phyloP scores from a whole-genome alignment of 192 early-diverging fungal genomes.

The Podila epigama region DNA sequence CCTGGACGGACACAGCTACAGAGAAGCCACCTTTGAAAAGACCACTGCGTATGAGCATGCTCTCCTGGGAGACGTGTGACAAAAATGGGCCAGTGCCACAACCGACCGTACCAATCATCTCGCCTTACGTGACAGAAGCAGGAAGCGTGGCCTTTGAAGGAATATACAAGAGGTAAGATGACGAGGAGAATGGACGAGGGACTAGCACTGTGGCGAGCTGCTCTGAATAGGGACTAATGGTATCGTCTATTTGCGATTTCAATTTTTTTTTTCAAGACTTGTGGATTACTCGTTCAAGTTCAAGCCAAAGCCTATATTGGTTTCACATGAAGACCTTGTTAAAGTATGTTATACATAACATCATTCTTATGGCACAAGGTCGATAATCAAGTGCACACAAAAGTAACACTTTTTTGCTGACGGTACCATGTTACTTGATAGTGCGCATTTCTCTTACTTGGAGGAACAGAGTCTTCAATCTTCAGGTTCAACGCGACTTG shows the following conservation, averaged over 20 bases:
- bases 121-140: constrained; percentile 25
- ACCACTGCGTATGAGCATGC: background rate
- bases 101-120: constrained; percentile 1
- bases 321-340: constrained; percentile 5
- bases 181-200: background rate
- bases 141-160: constrained; percentile 16
- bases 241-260: too few species aligned
- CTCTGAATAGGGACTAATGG: too few species aligned
- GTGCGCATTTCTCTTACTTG: constrained; percentile 18
- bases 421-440: background rate
- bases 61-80: constrained; percentile 26
- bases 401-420: background rate
- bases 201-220: too few species aligned
- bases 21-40: background rate
- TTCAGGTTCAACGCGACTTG: constrained; percentile 12
- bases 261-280: background rate
- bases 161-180: constrained; percentile 23
- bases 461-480: constrained; percentile 20
- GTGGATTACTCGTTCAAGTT: constrained; percentile 28
- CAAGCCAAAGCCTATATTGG: background rate
- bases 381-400: too few species aligned
- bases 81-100: constrained; percentile 1
- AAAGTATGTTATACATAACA: constrained; percentile 2
- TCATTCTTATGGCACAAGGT: too few species aligned
- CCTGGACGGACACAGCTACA: background rate